A percentile compares a stretch with the other conserved stretches of the same genome.
phyloP scores from a whole-genome alignment of 2,329 filamentous ascomycete species.

The Ceratocystis smalleyi region DNA sequence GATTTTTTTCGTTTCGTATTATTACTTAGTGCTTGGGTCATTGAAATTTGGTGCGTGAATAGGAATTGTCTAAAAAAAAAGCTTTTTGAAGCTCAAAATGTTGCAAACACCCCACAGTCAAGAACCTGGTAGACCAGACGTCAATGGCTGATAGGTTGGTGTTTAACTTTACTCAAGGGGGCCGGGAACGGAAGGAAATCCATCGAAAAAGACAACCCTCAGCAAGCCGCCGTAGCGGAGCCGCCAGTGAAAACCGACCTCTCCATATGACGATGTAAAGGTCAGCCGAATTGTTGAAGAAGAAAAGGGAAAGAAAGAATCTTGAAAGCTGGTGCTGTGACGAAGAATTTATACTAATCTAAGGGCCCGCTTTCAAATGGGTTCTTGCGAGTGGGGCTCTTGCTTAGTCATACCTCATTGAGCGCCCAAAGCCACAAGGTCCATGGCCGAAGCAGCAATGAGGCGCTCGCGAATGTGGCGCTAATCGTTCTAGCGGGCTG shows the following conservation, averaged over 20 bases:
- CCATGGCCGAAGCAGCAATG: not conserved
- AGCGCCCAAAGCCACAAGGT: not conserved
- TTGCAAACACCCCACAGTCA: conserved; percentile 39
- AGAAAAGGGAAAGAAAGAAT: conserved; percentile 22
- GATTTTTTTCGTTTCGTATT: no score
- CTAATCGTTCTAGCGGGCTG: not conserved
- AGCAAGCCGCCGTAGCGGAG: conserved; percentile 40
- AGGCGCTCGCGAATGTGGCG: conserved; percentile 13
- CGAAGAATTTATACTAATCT: conserved; percentile 16
- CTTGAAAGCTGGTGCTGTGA: conserved; percentile 8
- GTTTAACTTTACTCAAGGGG: conserved; percentile 33
- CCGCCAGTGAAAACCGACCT: conserved; percentile 29
- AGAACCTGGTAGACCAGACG: conserved; percentile 28
- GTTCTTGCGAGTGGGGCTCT: not conserved
- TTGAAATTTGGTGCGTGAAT: no score
- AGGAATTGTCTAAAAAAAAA: not conserved
- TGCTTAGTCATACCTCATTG: conserved; percentile 11
- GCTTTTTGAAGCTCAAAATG: conserved; percentile 21
- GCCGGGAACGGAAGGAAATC: conserved; percentile 42
- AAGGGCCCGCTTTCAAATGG: conserved; percentile 10
- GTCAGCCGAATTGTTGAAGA: conserved; percentile 32
- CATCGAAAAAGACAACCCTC: conserved; percentile 35
- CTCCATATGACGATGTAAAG: conserved; percentile 38
- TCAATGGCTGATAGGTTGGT: conserved; percentile 34
- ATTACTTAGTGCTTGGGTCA: no score